A percentile compares a stretch with the other conserved stretches of the same genome.
These are phyloP conservation scores for Amanita phalloides DNA, from an alignment of 768 basidiomycete genomes.

Conservation along the genomic window DNA sequence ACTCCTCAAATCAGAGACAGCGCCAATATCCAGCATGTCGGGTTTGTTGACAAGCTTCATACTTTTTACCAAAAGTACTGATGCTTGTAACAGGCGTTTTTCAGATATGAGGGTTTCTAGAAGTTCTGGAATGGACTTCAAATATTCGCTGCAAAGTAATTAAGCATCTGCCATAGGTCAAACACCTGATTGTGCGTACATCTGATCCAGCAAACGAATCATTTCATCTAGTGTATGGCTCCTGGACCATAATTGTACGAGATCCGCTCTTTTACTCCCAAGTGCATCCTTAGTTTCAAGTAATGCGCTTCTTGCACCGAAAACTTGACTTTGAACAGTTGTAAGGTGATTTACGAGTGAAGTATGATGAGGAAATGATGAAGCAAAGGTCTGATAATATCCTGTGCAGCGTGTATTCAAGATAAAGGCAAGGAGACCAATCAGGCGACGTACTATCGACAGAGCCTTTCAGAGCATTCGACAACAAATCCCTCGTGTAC, in stretches of 20 bases:
- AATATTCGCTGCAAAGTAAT: slow-evolving; percentile 52
- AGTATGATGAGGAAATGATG: slow-evolving; percentile 87
- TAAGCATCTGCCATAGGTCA: slow-evolving; percentile 8
- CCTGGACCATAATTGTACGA: slow-evolving; percentile 82
- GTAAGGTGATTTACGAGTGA: slow-evolving; percentile 62
- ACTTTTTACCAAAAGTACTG: slow-evolving; percentile 76
- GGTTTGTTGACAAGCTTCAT: slow-evolving; percentile 84
- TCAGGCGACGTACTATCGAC: slow-evolving; percentile 60
- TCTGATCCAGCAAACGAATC: slow-evolving; percentile 88
- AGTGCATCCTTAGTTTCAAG: slow-evolving; percentile 73
- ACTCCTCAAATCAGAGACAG: slow-evolving; percentile 74
- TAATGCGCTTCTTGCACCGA: slow-evolving; percentile 56
- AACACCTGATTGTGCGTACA: slow-evolving; percentile 39
- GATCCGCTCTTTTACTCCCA: slow-evolving; percentile 76
- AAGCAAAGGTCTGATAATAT: slow-evolving; percentile 90
- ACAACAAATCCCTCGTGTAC: slow-evolving; percentile 65
- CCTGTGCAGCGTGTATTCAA: slow-evolving; percentile 28
- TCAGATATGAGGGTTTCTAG: slow-evolving; percentile 94
- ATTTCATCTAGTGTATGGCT: slow-evolving; percentile 93
- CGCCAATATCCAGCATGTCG: slow-evolving; percentile 95
- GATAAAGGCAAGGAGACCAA: slow-evolving; percentile 7
- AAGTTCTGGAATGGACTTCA: slow-evolving; percentile 85
- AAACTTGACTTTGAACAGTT: slow-evolving; percentile 66
- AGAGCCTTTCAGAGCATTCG: slow-evolving; percentile 74
- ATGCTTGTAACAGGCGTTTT: slow-evolving; percentile 84